Evolutionary conservation across 148 eudicot species (phyloP).

Genomic region (Amaranthus hypochondriacus): DNA sequence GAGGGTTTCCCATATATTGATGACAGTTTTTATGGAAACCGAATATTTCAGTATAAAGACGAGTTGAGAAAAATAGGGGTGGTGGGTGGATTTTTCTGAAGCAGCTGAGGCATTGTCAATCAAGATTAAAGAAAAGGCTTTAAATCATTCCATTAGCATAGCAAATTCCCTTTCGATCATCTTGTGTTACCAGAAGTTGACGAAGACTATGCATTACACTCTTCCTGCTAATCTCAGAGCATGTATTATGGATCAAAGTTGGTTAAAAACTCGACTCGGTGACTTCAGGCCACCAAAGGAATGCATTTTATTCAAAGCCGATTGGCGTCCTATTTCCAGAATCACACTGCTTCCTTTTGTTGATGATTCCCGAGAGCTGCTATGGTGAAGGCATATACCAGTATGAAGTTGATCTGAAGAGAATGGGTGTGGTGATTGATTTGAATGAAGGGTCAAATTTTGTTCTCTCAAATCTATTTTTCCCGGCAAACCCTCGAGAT

Average conservation of each 20-base stretch:
- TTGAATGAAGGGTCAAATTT: conserved; percentile 33
- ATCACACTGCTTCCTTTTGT: conserved; percentile 59
- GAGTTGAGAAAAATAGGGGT: conserved; percentile 43
- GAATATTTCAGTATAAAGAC: conserved; percentile 27
- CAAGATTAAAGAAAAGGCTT: conserved; percentile 40
- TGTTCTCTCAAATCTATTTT: conserved; percentile 31
- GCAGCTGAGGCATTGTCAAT: conserved; percentile 36
- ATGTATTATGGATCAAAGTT: conserved; percentile 37
- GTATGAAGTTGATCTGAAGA: conserved; percentile 36
- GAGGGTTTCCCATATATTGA: conserved; percentile 45
- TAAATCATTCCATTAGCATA: conserved; percentile 24
- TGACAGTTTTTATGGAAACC: conserved; percentile 33
- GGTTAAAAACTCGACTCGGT: conserved; percentile 53
- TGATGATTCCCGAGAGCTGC: conserved; percentile 40
- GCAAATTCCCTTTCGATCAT: conserved; percentile 36
- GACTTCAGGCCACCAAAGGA: conserved; percentile 45
- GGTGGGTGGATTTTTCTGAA: conserved; percentile 39
- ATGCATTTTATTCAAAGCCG: conserved; percentile 42
- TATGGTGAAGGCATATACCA: conserved; percentile 43
- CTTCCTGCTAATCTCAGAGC: conserved; percentile 30
- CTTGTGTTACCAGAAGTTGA: conserved; percentile 33
- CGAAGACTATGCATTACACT: background rate
- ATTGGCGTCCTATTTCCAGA: conserved; percentile 43
- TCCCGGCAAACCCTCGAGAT: conserved; percentile 32
- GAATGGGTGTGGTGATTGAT: conserved; percentile 43